These are phyloP conservation scores for Peronospora belbahrii DNA, from an alignment of 352 stramenopile genomes.

Conservation along the genomic window DNA sequence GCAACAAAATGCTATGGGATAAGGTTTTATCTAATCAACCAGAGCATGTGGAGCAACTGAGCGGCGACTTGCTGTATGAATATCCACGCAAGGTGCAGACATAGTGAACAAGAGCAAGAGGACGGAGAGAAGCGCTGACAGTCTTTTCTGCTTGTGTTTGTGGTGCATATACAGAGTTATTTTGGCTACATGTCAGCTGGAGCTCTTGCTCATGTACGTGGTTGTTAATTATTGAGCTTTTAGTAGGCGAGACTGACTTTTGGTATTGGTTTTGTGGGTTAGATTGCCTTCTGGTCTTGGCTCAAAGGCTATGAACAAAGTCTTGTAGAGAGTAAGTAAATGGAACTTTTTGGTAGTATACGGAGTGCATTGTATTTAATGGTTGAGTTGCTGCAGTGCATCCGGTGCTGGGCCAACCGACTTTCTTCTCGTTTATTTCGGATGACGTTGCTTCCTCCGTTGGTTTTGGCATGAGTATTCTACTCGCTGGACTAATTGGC, in stretches of 20 bases:
- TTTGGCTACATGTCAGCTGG: conserved; percentile 75
- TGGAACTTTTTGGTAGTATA: neutral
- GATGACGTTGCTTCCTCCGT: conserved; percentile 72
- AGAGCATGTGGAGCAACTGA: conserved; percentile 38
- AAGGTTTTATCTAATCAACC: conserved; percentile 50
- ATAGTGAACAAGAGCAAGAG: neutral
- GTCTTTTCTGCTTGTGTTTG: neutral
- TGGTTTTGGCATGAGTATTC: conserved; percentile 75
- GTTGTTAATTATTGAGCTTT: neutral
- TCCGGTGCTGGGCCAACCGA: conserved; percentile 56
- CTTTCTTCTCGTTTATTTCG: conserved; percentile 71
- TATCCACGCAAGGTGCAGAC: conserved; percentile 64
- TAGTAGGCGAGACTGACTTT: neutral
- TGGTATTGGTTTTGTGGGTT: conserved; percentile 1
- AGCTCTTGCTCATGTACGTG: conserved; percentile 62
- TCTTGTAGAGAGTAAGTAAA: conserved; percentile 64
- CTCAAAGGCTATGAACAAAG: conserved; percentile 84
- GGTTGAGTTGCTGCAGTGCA: conserved; percentile 36
- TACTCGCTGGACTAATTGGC: conserved; percentile 69
- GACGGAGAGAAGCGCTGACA: neutral
- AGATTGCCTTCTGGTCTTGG: conserved; percentile 87
- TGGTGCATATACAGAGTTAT: conserved; percentile 40
- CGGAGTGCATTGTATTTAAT: neutral
- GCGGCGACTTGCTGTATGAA: conserved; percentile 76
- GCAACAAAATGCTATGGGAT: conserved; percentile 70